Conservation (phyloP, 345 rosid genomes). For the Eucalyptus sp. region DNA sequence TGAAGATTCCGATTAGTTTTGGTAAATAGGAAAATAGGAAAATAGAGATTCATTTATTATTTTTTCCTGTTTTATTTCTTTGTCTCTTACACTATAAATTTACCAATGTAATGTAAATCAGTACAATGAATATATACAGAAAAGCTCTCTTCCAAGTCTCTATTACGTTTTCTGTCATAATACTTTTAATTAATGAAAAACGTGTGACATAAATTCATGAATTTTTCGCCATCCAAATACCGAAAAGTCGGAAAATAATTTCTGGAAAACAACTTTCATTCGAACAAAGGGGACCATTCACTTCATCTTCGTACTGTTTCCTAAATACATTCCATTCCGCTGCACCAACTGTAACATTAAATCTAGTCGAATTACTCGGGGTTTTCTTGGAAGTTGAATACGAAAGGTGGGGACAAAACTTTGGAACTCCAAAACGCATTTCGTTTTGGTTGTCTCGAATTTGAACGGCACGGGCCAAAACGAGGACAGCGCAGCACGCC, state of each 20-base stretch:
- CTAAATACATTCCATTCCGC: neutral
- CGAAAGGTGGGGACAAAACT: neutral
- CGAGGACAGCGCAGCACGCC: neutral
- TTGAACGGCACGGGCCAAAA: neutral
- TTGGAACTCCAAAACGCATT: neutral
- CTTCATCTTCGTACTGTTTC: no score
- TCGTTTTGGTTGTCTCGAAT: neutral
- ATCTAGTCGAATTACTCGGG: neutral
- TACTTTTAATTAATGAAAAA: neutral
- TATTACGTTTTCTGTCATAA: no score
- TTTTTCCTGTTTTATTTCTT: no score
- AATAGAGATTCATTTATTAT: no score
- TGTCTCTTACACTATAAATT: no score
- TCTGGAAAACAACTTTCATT: neutral
- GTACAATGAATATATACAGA: no score
- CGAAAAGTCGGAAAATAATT: neutral
- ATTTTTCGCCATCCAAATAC: accelerated
- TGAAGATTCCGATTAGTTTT: no score
- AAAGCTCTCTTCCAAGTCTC: no score
- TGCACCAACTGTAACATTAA: neutral
- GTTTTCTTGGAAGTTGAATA: neutral
- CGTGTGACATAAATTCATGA: neutral
- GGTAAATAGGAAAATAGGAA: no score
- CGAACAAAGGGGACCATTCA: neutral
- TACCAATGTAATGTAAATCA: no score